Conservation (phyloP, 169 alveolate species). For the Plasmodium malariae region DNA sequence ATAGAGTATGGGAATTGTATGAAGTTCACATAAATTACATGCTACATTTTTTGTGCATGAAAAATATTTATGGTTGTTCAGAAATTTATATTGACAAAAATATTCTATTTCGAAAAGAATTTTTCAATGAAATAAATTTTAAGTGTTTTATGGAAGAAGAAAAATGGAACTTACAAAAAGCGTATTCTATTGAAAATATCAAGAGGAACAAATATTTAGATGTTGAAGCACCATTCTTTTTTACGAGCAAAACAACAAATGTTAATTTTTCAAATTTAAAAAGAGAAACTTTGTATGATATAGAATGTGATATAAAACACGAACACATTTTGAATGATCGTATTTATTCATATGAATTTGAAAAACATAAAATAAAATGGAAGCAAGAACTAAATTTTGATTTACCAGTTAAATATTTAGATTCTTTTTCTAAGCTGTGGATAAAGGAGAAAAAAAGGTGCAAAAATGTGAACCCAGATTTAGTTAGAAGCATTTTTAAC, state of each 20-base stretch:
- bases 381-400: conserved; percentile 52
- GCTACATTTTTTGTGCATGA: conserved; percentile 67
- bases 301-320: conserved; percentile 70
- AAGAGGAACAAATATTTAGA: conserved; percentile 59
- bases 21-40: conserved; percentile 71
- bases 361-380: conserved; percentile 50
- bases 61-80: conserved; percentile 70
- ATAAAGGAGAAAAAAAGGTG: conserved; percentile 64
- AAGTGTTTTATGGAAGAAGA: conserved; percentile 40
- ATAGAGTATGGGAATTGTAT: conserved; percentile 57
- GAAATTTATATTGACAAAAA: conserved; percentile 50
- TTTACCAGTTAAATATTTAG: conserved; percentile 52
- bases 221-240: conserved; percentile 26
- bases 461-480: conserved; percentile 13
- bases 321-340: conserved; percentile 31
- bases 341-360: conserved; percentile 51
- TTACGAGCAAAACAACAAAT: conserved; percentile 51
- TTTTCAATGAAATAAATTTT: conserved; percentile 33
- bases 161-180: conserved; percentile 35
- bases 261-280: conserved; percentile 48
- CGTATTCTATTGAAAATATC: conserved; percentile 15
- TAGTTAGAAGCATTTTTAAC: conserved; percentile 21
- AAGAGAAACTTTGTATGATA: conserved; percentile 64
- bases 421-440: conserved; percentile 65
- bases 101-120: conserved; percentile 51